Evolutionary conservation across 768 basidiomycete species (phyloP).

Genomic region (Gloeostereum incarnatum): DNA sequence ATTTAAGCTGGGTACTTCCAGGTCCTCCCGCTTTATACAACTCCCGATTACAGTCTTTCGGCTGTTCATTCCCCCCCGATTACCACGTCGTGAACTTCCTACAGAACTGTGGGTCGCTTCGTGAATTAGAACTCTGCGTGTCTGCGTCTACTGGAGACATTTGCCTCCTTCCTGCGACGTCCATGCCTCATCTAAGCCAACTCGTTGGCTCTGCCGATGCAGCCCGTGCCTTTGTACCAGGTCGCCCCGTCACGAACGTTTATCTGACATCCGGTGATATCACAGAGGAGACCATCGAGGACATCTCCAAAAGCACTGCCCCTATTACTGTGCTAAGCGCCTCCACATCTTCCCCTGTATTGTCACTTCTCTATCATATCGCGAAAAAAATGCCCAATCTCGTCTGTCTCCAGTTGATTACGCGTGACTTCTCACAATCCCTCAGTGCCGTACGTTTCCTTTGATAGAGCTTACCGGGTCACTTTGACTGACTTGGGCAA

Average conservation of each 20-base stretch:
- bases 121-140: slow-evolving; percentile 45
- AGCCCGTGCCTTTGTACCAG: slow-evolving; percentile 49
- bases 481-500: no score
- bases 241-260: slow-evolving; percentile 56
- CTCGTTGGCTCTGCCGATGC: slow-evolving; percentile 54
- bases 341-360: slow-evolving; percentile 47
- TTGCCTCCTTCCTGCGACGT: not conserved
- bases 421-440: slow-evolving; percentile 36
- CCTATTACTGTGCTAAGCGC: slow-evolving; percentile 49
- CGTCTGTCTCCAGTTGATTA: slow-evolving; percentile 57
- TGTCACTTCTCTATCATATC: slow-evolving; percentile 47
- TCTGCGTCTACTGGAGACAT: not conserved
- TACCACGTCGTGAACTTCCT: slow-evolving; percentile 51
- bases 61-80: slow-evolving; percentile 56
- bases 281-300: slow-evolving; percentile 42
- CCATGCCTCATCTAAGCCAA: slow-evolving; percentile 36
- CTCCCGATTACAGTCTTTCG: slow-evolving; percentile 44
- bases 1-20: slow-evolving; percentile 46
- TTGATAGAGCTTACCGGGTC: no score
- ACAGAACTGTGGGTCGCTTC: slow-evolving; percentile 38
- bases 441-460: slow-evolving; percentile 39
- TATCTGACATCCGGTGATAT: slow-evolving; percentile 55
- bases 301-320: slow-evolving; percentile 39
- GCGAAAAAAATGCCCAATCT: slow-evolving; percentile 50
- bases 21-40: slow-evolving; percentile 22